Conservation (phyloP, 2,329 filamentous ascomycete species). For the Fusarium sp. region DNA sequence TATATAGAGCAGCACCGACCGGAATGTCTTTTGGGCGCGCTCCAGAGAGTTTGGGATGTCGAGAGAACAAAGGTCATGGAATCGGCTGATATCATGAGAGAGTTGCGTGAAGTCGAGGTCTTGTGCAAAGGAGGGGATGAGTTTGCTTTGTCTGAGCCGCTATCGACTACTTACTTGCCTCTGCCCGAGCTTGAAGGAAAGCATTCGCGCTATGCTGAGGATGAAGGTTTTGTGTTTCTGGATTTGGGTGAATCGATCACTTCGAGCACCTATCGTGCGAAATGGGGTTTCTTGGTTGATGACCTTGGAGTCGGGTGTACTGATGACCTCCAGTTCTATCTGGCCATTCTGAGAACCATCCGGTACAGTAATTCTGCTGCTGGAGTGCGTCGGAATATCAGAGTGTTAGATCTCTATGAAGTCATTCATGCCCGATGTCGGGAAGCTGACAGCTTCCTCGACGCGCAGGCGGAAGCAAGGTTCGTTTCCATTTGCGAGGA, state of each 20-base stretch:
- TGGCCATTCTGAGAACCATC: slow-evolving; percentile 21
- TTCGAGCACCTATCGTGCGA: slow-evolving; percentile 6
- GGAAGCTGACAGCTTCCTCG: slow-evolving; percentile 14
- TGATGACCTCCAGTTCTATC: slow-evolving; percentile 34
- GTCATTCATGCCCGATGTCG: slow-evolving; percentile 26
- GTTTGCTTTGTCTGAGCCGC: not conserved
- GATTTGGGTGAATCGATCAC: slow-evolving; percentile 25
- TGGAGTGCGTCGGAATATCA: slow-evolving; percentile 3
- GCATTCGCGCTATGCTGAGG: slow-evolving; percentile 25
- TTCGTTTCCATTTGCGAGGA: not conserved
- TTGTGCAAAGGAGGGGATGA: slow-evolving; percentile 13
- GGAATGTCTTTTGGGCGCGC: not conserved
- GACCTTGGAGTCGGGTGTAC: slow-evolving; percentile 22
- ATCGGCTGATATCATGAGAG: not conserved
- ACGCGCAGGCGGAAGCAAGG: slow-evolving; percentile 12
- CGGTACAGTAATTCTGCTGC: not conserved
- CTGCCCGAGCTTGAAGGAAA: slow-evolving; percentile 31
- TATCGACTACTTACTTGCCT: slow-evolving; percentile 25
- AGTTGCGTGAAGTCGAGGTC: slow-evolving; percentile 18
- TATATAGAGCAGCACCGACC: slow-evolving; percentile 20
- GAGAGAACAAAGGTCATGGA: not conserved
- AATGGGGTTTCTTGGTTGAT: slow-evolving; percentile 38
- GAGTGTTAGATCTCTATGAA: slow-evolving; percentile 35
- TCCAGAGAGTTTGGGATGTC: slow-evolving; percentile 16
- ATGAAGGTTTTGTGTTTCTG: slow-evolving; percentile 24